These are phyloP conservation scores for Vitis vinifera DNA, from an alignment of 164 flowering plant genomes.

Conservation along the genomic window DNA sequence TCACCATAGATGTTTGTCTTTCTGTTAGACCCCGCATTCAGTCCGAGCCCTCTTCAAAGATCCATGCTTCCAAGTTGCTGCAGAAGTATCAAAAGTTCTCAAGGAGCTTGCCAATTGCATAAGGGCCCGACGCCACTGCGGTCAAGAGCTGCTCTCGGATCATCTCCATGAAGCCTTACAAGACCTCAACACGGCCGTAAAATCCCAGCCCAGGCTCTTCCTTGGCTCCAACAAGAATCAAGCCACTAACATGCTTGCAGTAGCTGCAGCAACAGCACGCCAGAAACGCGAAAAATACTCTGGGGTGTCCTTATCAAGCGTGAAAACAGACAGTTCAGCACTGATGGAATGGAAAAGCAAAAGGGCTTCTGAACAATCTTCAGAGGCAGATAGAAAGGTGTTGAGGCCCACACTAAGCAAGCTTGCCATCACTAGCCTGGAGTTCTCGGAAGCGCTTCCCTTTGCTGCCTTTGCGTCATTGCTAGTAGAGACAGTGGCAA, in stretches of 20 bases:
- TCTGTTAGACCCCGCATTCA: slow-evolving; percentile 55
- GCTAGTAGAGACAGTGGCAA: slow-evolving; percentile 82
- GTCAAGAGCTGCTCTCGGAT: slow-evolving; percentile 64
- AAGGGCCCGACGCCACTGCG: slow-evolving; percentile 56
- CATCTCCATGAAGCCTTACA: slow-evolving; percentile 70
- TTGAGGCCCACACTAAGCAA: slow-evolving; percentile 78
- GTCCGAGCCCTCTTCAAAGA: slow-evolving; percentile 70
- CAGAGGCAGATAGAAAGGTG: slow-evolving; percentile 27
- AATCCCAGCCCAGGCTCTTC: slow-evolving; percentile 85
- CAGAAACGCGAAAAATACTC: slow-evolving; percentile 15
- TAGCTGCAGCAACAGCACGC: slow-evolving; percentile 43
- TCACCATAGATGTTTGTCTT: background rate
- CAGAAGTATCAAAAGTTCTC: slow-evolving; percentile 67
- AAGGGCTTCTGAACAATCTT: slow-evolving; percentile 23
- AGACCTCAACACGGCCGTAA: slow-evolving; percentile 72
- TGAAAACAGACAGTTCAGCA: slow-evolving; percentile 59
- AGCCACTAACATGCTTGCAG: slow-evolving; percentile 40
- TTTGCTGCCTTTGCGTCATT: slow-evolving; percentile 95
- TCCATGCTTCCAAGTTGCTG: slow-evolving; percentile 62
- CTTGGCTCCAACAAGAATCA: slow-evolving; percentile 51
- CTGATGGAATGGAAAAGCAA: slow-evolving; percentile 56
- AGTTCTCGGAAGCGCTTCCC: slow-evolving; percentile 95
- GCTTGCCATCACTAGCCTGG: slow-evolving; percentile 68
- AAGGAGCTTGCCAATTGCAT: slow-evolving; percentile 70
- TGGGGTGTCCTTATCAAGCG: slow-evolving; percentile 40